phyloP scores from a whole-genome alignment of 2,329 filamentous ascomycete genomes.

The Eurotiales sp. region DNA sequence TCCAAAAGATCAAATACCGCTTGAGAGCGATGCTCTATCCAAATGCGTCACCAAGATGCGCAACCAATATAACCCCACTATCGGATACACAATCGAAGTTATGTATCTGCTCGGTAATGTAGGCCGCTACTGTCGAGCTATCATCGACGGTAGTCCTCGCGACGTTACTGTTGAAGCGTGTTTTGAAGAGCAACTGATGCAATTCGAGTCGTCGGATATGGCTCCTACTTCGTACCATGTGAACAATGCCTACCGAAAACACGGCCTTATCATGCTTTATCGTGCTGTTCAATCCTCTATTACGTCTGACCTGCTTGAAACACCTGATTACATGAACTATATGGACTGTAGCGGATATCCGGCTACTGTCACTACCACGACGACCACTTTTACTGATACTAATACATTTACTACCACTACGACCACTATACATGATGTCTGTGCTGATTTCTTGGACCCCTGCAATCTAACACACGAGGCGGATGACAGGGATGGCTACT shows the following conservation, averaged over 20 bases:
- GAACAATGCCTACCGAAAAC: neutral
- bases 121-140: neutral
- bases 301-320: no score
- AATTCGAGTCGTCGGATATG: neutral
- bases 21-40: neutral
- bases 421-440: no score
- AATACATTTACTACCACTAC: no score
- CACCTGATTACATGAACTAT: no score
- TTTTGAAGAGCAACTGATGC: neutral
- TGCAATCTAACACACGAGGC: no score
- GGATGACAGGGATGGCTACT: no score
- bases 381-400: constrained; percentile 14
- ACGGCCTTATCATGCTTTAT: neutral
- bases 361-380: no score
- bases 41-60: neutral
- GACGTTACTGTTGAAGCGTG: neutral
- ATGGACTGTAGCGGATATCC: no score
- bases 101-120: neutral
- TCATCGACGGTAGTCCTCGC: neutral
- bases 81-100: neutral
- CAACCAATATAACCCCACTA: neutral
- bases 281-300: no score
- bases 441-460: no score
- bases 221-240: no score
- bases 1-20: neutral